Base-by-base conservation (phyloP, 2,329 filamentous ascomycete genomes). In the Aspergillus alliaceus region DNA sequence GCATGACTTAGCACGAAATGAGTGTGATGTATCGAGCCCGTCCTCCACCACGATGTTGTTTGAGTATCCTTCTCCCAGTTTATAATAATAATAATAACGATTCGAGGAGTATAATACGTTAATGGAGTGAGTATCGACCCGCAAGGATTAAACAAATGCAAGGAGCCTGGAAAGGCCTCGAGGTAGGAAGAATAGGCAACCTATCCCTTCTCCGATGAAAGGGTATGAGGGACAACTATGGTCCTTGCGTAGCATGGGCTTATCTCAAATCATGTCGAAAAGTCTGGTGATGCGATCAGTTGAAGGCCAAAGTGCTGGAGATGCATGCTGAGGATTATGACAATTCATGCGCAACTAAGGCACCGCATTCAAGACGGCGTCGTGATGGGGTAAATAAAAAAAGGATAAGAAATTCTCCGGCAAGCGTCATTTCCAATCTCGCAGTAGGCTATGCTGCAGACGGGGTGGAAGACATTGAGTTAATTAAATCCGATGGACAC, bases 61-160 rank as follows among this genome's bases (percentile, higher is more conserved):
- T 40, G 24, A n/a, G 29, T 8, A 35, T 31, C 14, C n/a, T n/a
- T n/a, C n/a, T n/a, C 25, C 34, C 11, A n/a, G 34, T 22, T 44
- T n/a, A 35, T 35, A 35, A 15, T 35, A 35, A 44, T 44, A 44
- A n/a, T 44, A 25, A 27, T 25, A 24, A 12, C 11, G 20, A 25
- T n/a, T 15, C 14, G 14, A 44, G 9, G 3, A 44, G n/a, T 25
- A 25, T 44, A n/a, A n/a, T n/a, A 15, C 9, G 22, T 9, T 44
- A 27, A 44, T 53, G 15, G 54, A 53, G 27, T 29, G 14, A 20
- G 44, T 14, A 51, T 53, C 62, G 39, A 59, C 53, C 59, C 62
- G 66, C 63, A 67, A 67, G 62, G 66, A 68, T 63, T 37, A 22
- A 12, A 49, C 51, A 53, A 37, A 62, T 67, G 66, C 66, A 69